Base-by-base conservation (phyloP, 2,329 filamentous ascomycete species). In the Didymella pinodella region DNA sequence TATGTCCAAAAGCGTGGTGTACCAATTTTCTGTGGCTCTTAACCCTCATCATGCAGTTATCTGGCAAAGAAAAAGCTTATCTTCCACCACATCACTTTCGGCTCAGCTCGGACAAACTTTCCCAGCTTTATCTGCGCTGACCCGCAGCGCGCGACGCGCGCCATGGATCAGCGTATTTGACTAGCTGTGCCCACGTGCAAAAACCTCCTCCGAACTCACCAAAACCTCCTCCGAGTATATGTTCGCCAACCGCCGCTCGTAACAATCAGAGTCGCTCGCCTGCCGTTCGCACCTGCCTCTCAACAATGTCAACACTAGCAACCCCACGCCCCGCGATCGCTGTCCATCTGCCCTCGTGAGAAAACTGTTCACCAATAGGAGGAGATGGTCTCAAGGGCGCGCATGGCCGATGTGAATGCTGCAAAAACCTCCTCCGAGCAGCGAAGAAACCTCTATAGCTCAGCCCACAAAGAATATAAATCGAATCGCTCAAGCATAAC, bases 201-300 rank as follows among this genome's bases (percentile, higher is more conserved):
- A 56, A 56, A 49, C 53, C 53, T 56, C 53, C 46, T 50, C 53
- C 53, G 53, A 56, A 18, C 40, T n/a, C n/a, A n/a, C 32, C 10
- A 56, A 56, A 56, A 49, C 53, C 53, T 56, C 53, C 46, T 50
- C 53, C 53, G 53, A 49, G 16, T 36, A 25, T 41, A 34, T 52
- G 40, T 53, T 58, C 55, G 40, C 55, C 49, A 58, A 48, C 28
- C 29, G 44, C 8, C 22, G 29, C 36, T 12, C 22, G 36, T 48
- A 57, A 57, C n/a, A 20, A 29, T 40, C 2, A 7, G 28, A 26
- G n/a, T 22, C 29, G 8, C 28, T 44, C 44, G 25, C 34, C 28
- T 44, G 59, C 64, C 7, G 32, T n/a, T 36, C 32, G 16, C 32
- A 6, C 32, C 32, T 36, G 32, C 3, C 32, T n/a, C 32, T 36